phyloP scores from a whole-genome alignment of 176 grass and related monocot genomes.

The Zoysia pacifica region DNA sequence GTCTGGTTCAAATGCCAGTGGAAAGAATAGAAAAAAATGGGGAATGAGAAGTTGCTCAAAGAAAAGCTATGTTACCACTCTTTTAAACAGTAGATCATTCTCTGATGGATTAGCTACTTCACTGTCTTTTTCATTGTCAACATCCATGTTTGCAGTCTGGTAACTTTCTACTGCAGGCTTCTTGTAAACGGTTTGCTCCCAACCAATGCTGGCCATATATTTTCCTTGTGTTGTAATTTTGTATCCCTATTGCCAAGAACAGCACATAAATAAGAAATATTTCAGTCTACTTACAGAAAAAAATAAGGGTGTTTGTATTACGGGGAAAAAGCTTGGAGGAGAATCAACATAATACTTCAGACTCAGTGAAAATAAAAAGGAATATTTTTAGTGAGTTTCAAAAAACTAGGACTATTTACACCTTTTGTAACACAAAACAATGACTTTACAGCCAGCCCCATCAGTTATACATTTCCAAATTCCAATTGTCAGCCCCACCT shows the following conservation, averaged over 20 bases:
- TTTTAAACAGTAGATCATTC: constrained; percentile 75
- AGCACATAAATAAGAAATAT: constrained; percentile 19
- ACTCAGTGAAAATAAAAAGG: constrained; percentile 14
- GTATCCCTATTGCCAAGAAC: constrained; percentile 67
- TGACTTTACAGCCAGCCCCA: too few species aligned
- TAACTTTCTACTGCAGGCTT: constrained; percentile 85
- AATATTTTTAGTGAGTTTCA: not conserved
- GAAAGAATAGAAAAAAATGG: not conserved
- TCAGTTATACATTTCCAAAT: too few species aligned
- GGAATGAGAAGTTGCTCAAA: constrained; percentile 6
- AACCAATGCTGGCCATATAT: constrained; percentile 65
- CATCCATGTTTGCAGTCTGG: constrained; percentile 90
- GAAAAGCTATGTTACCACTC: constrained; percentile 66
- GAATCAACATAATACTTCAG: constrained; percentile 10
- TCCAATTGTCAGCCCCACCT: too few species aligned
- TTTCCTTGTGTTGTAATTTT: constrained; percentile 92
- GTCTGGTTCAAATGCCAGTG: constrained; percentile 24
- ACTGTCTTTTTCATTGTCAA: constrained; percentile 50
- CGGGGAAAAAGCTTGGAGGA: not conserved
- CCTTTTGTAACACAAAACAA: too few species aligned
- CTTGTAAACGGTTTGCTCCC: constrained; percentile 85
- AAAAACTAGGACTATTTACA: too few species aligned
- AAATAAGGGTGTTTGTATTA: not conserved
- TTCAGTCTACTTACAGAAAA: constrained; percentile 7
- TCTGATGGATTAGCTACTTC: constrained; percentile 51